Evolutionary conservation across 2,329 filamentous ascomycete genomes (phyloP), one percentile per base, ranked within the genome.

Genomic region (Penicillium brasilianum): DNA sequence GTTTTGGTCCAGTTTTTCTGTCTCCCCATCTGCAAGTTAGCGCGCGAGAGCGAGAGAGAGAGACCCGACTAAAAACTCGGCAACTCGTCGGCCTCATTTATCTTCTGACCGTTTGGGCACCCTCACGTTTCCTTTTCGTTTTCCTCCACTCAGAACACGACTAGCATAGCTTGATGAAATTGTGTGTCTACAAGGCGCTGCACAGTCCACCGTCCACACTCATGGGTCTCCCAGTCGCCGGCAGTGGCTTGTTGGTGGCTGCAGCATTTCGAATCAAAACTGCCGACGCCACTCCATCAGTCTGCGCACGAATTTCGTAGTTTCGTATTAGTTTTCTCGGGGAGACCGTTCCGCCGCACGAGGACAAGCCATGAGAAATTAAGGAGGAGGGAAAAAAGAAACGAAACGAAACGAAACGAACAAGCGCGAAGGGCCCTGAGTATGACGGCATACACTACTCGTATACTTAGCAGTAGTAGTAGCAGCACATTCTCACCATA

Each of bases 281-380:
- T 66, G 60, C 60, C 66, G 62, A 46, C 60, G 62, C 62, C 62
- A 69, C 62, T 63, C 63, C 60, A 62, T 60, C 59, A 63, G 36
- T 53, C 50, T 46, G 51, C 51, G 51, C 60, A 59, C 61, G 46
- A 62, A 36, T 46, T 60, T 48, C 44, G 44, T 48, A 48, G 41
- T 46, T 60, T 48, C 44, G 44, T 48, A 48, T 48, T 48, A 10
- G 44, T 30, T 48, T 48, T 58, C 50, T 58, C 64, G 62, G 66
- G 64, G 56, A 63, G 58, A 43, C 43, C 49, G 34, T 60, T 57
- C 59, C 62, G 62, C 43, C 50, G 55, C 61, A 63, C 56, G 53
- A 50, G 44, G 43, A 41, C 48, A 18, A 18, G 48, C 30, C 48
- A 32, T 50, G 28, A 20, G 48, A 50, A 41, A 43, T 53, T 20